phyloP scores from a whole-genome alignment of 441 rosid species.

The Arabidopsis hybrid region DNA sequence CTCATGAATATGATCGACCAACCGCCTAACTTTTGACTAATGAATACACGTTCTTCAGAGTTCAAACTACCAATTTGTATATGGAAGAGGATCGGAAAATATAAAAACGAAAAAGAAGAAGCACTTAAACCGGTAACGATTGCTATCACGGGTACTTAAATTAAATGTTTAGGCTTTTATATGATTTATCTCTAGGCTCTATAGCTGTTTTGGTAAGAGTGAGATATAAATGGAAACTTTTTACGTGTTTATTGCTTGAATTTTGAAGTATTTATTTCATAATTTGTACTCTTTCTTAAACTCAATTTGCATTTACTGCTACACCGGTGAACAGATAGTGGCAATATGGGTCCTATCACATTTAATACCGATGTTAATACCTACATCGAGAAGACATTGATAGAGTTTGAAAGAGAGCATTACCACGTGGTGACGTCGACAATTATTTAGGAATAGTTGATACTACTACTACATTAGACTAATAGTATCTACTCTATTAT shows the following conservation, averaged over 20 bases:
- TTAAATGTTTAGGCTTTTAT: not conserved
- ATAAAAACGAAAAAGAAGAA: not conserved
- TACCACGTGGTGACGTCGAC: conserved; percentile 26
- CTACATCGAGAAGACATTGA: conserved; percentile 25
- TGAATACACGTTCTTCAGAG: not conserved
- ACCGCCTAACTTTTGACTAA: conserved; percentile 5
- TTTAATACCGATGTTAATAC: conserved; percentile 25
- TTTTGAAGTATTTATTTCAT: not conserved
- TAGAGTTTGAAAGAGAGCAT: conserved; percentile 2
- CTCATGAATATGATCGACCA: not conserved
- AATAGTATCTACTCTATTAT: not conserved
- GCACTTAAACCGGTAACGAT: conserved; percentile 27
- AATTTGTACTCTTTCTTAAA: not conserved
- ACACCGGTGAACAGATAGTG: conserved; percentile 31
- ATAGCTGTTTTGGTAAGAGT: conserved; percentile 5
- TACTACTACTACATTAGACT: not conserved
- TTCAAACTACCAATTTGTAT: conserved; percentile 14
- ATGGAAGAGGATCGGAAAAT: not conserved
- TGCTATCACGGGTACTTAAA: conserved; percentile 9
- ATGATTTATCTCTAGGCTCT: not conserved
- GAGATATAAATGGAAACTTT: conserved; percentile 6
- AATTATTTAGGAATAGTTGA: not conserved
- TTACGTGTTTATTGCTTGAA: conserved; percentile 10
- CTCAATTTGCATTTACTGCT: conserved; percentile 23
- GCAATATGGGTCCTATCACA: conserved; percentile 18